Conservation (phyloP, 1,284 basidiomycete genomes). For the Cryptococcus hybrid region DNA sequence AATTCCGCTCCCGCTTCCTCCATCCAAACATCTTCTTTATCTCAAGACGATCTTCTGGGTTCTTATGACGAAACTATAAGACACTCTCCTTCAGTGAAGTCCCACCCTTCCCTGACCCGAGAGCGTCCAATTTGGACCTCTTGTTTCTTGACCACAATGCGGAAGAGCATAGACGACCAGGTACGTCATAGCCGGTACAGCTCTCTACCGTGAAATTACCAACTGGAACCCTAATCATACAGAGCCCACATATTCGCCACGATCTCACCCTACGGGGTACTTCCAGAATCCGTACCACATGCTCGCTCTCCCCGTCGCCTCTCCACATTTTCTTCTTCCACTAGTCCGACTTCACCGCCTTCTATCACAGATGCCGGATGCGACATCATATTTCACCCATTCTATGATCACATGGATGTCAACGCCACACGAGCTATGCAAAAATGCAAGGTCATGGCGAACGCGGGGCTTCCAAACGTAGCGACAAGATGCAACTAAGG, state of each 20-base stretch:
- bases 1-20: constrained; percentile 8
- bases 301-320: constrained; percentile 20
- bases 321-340: constrained; percentile 17
- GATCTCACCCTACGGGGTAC: constrained; percentile 27
- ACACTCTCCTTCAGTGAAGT: too few relatives aligned
- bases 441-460: constrained; percentile 3
- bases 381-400: constrained; percentile 38
- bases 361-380: constrained; percentile 25
- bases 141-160: too few relatives aligned
- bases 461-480: not conserved
- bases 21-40: not conserved
- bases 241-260: not conserved
- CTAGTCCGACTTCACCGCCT: constrained; percentile 39
- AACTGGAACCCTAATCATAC: too few relatives aligned
- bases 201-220: too few relatives aligned
- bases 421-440: too few relatives aligned
- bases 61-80: constrained; percentile 29
- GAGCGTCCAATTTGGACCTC: too few relatives aligned
- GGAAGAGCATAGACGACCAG: too few relatives aligned
- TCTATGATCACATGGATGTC: too few relatives aligned
- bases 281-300: constrained; percentile 27
- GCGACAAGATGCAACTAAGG: not conserved
- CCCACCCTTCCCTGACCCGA: too few relatives aligned
- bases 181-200: too few relatives aligned
- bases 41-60: constrained; percentile 30